phyloP scores from a whole-genome alignment of 2,329 filamentous ascomycete species.

The Colletotrichum lupini region DNA sequence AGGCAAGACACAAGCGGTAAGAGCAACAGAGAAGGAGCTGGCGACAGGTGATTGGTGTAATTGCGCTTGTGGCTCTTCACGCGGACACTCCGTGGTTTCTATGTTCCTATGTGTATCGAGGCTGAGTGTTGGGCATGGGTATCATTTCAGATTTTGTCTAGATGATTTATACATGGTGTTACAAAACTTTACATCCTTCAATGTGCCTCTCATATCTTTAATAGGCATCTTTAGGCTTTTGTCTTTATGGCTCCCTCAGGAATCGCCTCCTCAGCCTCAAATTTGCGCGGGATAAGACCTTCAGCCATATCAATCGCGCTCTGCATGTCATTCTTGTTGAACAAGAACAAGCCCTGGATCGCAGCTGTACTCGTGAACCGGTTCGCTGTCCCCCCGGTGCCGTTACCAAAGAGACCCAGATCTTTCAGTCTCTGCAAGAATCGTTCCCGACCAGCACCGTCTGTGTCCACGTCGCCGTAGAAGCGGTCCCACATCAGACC shows the following conservation, averaged over 20 bases:
- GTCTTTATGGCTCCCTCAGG: conserved; percentile 54
- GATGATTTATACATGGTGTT: conserved; percentile 22
- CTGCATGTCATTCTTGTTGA: conserved; percentile 91
- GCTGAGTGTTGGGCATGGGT: background rate
- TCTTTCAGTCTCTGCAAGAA: conserved; percentile 79
- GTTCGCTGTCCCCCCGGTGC: conserved; percentile 57
- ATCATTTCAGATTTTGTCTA: conserved; percentile 7
- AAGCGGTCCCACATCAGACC: conserved; percentile 93
- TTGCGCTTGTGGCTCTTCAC: background rate
- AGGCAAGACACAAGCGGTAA: too few species aligned
- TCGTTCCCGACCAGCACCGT: conserved; percentile 68
- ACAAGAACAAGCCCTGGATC: conserved; percentile 92
- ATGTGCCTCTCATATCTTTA: background rate
- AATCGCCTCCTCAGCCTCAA: conserved; percentile 58
- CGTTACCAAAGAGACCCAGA: conserved; percentile 75
- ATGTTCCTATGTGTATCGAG: background rate
- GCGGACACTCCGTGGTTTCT: background rate
- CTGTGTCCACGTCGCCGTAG: conserved; percentile 82
- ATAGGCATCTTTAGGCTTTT: conserved; percentile 43
- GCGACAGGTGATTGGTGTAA: background rate
- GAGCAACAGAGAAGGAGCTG: background rate
- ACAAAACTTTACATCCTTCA: conserved; percentile 3
- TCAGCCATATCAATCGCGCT: conserved; percentile 87
- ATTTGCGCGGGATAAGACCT: conserved; percentile 68
- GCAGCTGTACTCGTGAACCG: conserved; percentile 85